Conservation (phyloP, 1,284 basidiomycete species). For the Polyporus tsugae region DNA sequence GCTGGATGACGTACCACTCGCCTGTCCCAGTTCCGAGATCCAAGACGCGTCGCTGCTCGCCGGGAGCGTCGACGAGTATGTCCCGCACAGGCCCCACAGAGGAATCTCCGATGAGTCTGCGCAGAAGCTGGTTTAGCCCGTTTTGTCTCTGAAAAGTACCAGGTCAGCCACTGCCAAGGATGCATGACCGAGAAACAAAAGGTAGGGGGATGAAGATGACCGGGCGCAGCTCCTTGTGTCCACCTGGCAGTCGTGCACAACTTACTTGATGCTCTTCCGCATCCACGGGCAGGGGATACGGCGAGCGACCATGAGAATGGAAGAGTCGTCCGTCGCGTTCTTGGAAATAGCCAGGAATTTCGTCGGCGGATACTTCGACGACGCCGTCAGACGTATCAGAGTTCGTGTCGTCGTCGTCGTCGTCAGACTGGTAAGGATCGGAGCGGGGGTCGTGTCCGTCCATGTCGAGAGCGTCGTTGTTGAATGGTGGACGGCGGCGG, state of each 20-base stretch:
- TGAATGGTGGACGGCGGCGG: slow-evolving; percentile 16
- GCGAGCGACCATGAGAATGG: slow-evolving; percentile 65
- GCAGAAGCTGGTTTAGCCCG: slow-evolving; percentile 56
- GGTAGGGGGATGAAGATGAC: not conserved
- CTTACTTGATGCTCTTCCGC: slow-evolving; percentile 66
- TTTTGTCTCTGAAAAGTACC: slow-evolving; percentile 55
- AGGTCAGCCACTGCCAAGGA: slow-evolving; percentile 18
- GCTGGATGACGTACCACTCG: slow-evolving; percentile 58
- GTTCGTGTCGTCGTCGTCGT: slow-evolving; percentile 40
- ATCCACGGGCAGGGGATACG: slow-evolving; percentile 76
- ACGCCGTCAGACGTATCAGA: slow-evolving; percentile 54
- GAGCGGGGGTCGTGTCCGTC: slow-evolving; percentile 14
- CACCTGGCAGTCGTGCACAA: slow-evolving; percentile 16
- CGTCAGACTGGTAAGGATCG: slow-evolving; percentile 14
- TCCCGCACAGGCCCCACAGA: slow-evolving; percentile 66
- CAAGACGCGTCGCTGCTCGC: slow-evolving; percentile 57
- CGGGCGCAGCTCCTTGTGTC: not conserved
- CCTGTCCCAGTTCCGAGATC: slow-evolving; percentile 79
- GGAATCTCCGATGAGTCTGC: slow-evolving; percentile 55
- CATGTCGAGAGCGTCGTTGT: slow-evolving; percentile 24
- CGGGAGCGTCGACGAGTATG: slow-evolving; percentile 50
- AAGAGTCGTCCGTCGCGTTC: slow-evolving; percentile 67
- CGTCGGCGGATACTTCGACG: slow-evolving; percentile 52
- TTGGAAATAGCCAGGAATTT: slow-evolving; percentile 65
- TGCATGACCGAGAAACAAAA: not conserved